Conservation (phyloP, 169 alveolate species). For the Toxoplasma gondii region DNA sequence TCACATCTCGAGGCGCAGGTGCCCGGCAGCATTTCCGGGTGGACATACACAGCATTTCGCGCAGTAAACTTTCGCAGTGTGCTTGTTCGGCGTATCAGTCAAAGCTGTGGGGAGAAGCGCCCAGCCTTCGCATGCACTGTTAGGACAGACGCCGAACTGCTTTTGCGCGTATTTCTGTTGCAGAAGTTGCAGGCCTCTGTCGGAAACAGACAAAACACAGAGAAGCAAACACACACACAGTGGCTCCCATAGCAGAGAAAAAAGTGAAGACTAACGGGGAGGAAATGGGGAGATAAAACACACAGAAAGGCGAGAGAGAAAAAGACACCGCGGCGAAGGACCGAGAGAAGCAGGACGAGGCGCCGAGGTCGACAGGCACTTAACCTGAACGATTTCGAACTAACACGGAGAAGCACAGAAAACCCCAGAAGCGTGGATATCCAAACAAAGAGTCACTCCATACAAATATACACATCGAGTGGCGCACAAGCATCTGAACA, state of each 20-base stretch:
- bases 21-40: not conserved
- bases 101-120: slow-evolving; percentile 92
- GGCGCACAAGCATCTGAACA: no score
- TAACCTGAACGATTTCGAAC: no score
- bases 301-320: no score
- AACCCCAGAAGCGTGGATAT: no score
- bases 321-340: no score
- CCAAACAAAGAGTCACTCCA: no score
- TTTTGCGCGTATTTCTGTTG: slow-evolving; percentile 86
- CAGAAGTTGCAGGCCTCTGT: slow-evolving; percentile 77
- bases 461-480: no score
- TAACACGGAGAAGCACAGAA: no score
- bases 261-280: not conserved
- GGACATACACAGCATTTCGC: slow-evolving; percentile 86
- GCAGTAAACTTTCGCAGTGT: slow-evolving; percentile 91
- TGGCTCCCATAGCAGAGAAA: not conserved
- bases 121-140: slow-evolving; percentile 85
- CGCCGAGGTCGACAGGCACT: no score
- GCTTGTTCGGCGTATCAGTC: slow-evolving; percentile 86
- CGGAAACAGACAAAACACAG: not conserved
- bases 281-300: no score
- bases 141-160: slow-evolving; percentile 90
- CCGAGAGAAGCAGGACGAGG: no score
- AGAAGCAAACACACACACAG: not conserved
- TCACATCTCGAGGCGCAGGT: no score